Evolutionary conservation across 352 stramenopile species (phyloP).

Genomic region (Phytophthora vignae): DNA sequence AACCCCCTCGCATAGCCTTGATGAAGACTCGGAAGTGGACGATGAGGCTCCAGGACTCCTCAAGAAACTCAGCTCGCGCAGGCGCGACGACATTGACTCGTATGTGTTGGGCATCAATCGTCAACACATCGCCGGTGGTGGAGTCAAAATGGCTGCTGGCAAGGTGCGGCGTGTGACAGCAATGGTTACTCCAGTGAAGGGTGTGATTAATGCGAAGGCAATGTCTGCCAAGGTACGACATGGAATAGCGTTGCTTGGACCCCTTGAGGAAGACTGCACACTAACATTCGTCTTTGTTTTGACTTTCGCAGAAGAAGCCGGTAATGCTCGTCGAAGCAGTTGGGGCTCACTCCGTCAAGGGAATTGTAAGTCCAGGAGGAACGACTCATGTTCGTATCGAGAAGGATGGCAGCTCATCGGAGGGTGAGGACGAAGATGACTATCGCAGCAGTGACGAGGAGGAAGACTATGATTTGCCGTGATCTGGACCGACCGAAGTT

Average conservation of each 20-base stretch:
- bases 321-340: constrained; percentile 60
- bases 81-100: constrained; percentile 79
- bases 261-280: not conserved
- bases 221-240: constrained; percentile 44
- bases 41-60: constrained; percentile 49
- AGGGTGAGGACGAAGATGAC: constrained; percentile 48
- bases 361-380: constrained; percentile 64
- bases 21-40: constrained; percentile 57
- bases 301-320: constrained; percentile 36
- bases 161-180: constrained; percentile 44
- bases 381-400: constrained; percentile 69
- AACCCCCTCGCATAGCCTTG: constrained; percentile 39
- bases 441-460: constrained; percentile 46
- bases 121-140: constrained; percentile 47
- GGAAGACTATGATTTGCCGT: constrained; percentile 33
- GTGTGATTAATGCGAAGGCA: constrained; percentile 28
- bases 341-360: constrained; percentile 57
- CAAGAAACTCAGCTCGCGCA: constrained; percentile 62
- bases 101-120: constrained; percentile 78
- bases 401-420: constrained; percentile 58
- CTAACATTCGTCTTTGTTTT: not conserved
- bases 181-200: constrained; percentile 19
- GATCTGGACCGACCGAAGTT: constrained; percentile 9
- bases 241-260: not conserved
- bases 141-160: constrained; percentile 38